Conservation (phyloP, 78 protist species). For the Chrysochromulina parva region DNA sequence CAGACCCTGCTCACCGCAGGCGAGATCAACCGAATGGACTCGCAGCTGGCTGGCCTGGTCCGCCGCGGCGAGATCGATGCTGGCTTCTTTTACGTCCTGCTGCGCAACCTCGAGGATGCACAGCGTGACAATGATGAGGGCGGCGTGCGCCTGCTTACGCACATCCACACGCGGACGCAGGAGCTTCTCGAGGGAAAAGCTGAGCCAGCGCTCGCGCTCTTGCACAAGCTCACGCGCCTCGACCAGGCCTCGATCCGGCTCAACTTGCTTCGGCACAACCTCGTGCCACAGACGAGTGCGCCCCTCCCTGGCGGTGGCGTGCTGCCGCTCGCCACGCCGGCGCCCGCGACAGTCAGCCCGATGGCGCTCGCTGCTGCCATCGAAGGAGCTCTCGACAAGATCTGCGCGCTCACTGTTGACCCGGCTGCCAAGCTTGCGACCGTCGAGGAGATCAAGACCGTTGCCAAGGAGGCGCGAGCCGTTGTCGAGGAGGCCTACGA, state of each 20-base stretch:
- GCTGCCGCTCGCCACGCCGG: neutral
- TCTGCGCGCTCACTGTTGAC: neutral
- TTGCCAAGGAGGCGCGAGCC: neutral
- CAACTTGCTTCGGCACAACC: neutral
- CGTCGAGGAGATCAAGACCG: neutral
- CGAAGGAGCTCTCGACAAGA: neutral
- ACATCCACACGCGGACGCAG: slow-evolving; percentile 7
- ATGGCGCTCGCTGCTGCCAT: neutral
- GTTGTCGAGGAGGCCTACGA: neutral
- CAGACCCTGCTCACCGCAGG: neutral
- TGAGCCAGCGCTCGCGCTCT: neutral
- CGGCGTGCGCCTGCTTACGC: neutral
- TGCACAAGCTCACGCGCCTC: slow-evolving; percentile 4
- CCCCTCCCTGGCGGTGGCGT: neutral
- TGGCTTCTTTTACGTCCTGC: neutral
- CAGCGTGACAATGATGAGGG: neutral
- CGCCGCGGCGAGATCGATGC: neutral
- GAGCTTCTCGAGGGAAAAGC: neutral
- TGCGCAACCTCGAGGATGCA: neutral
- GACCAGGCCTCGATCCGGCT: neutral
- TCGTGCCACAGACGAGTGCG: neutral
- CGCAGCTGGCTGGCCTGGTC: neutral
- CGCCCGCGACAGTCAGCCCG: neutral
- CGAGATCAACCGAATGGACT: neutral
- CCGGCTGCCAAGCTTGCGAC: neutral